Conservation (phyloP, 331 rosid genomes). For the Telfairia occidentalis region DNA sequence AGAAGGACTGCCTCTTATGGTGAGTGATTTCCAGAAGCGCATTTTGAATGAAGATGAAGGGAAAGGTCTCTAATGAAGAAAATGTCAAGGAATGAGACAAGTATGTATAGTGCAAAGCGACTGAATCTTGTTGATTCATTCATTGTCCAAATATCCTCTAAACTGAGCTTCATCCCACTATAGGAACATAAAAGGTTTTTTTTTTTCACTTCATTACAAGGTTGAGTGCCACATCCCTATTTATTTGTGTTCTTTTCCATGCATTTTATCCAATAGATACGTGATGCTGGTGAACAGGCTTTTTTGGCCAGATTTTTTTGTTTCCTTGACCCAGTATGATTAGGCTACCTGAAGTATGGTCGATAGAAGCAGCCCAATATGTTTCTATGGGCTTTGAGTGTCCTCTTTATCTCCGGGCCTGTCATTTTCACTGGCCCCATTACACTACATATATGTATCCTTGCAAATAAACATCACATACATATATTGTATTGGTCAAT, state of each 20-base stretch:
- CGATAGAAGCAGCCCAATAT: not conserved
- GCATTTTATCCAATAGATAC: constrained; percentile 6
- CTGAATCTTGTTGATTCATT: constrained; percentile 4
- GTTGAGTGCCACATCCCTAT: constrained; percentile 7
- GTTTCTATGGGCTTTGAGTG: constrained; percentile 5
- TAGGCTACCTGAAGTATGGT: constrained; percentile 1
- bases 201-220: not conserved
- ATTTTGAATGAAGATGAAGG: constrained; percentile 93
- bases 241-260: constrained; percentile 7
- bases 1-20: constrained; percentile 95
- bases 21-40: constrained; percentile 82
- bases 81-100: constrained; percentile 7
- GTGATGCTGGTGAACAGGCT: constrained; percentile 1
- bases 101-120: constrained; percentile 31
- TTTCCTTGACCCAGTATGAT: constrained; percentile 1
- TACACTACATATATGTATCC: constrained; percentile 5
- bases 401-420: not conserved
- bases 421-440: not conserved
- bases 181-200: not conserved
- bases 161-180: not conserved
- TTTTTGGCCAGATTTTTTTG: not conserved
- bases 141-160: constrained; percentile 10
- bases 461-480: constrained; percentile 2
- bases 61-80: constrained; percentile 41
- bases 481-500: not conserved